Conservation (phyloP, 805 yeast genomes). For the Yarrowia bubula region DNA sequence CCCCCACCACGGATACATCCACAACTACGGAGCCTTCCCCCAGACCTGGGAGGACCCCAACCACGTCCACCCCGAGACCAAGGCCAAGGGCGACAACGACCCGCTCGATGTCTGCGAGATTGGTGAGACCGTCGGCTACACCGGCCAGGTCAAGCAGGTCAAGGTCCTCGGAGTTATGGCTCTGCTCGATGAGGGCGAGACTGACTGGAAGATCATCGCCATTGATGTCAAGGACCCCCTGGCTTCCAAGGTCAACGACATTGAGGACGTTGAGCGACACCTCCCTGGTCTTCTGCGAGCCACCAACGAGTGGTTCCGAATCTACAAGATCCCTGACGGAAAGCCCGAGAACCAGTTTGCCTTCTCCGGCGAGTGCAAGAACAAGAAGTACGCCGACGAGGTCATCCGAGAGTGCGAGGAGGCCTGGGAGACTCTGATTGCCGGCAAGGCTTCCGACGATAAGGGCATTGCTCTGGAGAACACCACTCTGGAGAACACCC, state of each 20-base stretch:
- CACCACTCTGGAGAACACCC: conserved; percentile 62
- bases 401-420: conserved; percentile 76
- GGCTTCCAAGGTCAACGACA: conserved; percentile 80
- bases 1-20: conserved; percentile 98
- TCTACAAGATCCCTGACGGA: conserved; percentile 97
- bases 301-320: conserved; percentile 97
- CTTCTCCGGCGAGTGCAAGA: conserved; percentile 90
- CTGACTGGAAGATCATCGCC: conserved; percentile 92
- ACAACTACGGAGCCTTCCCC: conserved; percentile 98
- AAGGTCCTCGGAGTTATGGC: conserved; percentile 95
- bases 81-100: conserved; percentile 82
- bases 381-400: conserved; percentile 80
- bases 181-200: conserved; percentile 92
- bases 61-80: conserved; percentile 46
- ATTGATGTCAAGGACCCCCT: conserved; percentile 85
- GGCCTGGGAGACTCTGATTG: conserved; percentile 77
- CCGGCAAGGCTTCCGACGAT: conserved; percentile 57
- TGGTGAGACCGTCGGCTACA: conserved; percentile 71
- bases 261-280: conserved; percentile 84
- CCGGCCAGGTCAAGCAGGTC: conserved; percentile 80
- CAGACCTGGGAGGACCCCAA: conserved; percentile 99
- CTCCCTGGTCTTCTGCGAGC: conserved; percentile 92
- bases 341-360: conserved; percentile 96
- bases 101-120: conserved; percentile 95
- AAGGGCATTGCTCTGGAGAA: conserved; percentile 74